These are phyloP conservation scores for Microstroma glucosiphilum DNA, from an alignment of 1,284 basidiomycete species.

Conservation along the genomic window DNA sequence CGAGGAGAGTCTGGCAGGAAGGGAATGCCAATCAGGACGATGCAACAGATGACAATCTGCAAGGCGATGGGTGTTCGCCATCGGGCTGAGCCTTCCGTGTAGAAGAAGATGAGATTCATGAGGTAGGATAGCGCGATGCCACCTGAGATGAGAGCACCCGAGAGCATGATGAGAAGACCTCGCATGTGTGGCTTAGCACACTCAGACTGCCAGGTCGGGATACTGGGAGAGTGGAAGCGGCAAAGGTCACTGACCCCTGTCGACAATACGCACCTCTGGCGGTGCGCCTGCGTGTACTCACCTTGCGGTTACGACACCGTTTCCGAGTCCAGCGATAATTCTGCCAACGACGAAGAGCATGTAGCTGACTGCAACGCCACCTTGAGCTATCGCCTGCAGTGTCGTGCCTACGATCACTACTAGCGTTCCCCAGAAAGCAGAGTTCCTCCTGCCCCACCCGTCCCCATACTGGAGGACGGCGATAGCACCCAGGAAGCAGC, in stretches of 20 bases:
- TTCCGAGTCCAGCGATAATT: slow-evolving; percentile 9
- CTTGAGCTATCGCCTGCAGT: too few relatives aligned
- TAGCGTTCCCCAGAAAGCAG: too few relatives aligned
- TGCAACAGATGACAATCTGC: slow-evolving; percentile 12
- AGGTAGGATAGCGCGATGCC: slow-evolving; percentile 12
- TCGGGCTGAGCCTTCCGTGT: slow-evolving; percentile 4
- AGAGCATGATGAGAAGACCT: slow-evolving; percentile 7
- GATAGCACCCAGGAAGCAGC: too few relatives aligned
- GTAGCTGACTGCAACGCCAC: too few relatives aligned
- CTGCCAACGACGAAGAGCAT: slow-evolving; percentile 5
- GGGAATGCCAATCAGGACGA: slow-evolving; percentile 15
- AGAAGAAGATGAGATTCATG: slow-evolving; percentile 10
- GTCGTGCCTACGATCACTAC: too few relatives aligned
- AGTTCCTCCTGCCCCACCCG: too few relatives aligned
- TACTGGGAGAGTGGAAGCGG: too few relatives aligned
- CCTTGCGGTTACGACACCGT: slow-evolving; percentile 9
- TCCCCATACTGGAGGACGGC: too few relatives aligned
- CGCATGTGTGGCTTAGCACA: not conserved
- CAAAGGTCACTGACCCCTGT: not conserved
- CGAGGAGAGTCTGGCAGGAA: slow-evolving; percentile 17
- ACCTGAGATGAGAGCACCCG: slow-evolving; percentile 4
- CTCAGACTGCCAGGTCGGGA: slow-evolving; percentile 6
- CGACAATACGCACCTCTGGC: not conserved
- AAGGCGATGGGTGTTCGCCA: slow-evolving; percentile 17
- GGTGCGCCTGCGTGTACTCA: not conserved